Evolutionary conservation across 116 monocot genomes (phyloP).

Genomic region (Cymodocea nodosa): DNA sequence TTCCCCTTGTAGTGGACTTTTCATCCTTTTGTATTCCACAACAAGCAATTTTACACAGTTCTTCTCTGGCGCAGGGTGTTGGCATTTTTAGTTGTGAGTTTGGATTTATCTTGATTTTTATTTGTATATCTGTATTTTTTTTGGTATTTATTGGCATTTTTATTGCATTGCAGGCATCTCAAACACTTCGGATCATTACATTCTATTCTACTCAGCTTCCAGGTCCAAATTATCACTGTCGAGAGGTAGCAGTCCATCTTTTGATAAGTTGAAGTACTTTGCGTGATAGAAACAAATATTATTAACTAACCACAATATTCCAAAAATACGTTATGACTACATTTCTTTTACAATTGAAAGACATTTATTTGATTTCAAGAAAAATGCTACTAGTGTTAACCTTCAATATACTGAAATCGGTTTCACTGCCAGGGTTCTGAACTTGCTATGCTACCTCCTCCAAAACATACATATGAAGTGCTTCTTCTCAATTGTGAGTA

Average conservation of each 20-base stretch:
- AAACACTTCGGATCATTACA: conserved; percentile 65
- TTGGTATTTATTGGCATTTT: background rate
- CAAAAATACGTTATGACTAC: background rate
- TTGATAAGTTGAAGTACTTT: background rate
- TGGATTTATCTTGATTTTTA: background rate
- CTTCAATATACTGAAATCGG: background rate
- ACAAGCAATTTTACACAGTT: conserved; percentile 87
- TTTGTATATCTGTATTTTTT: background rate
- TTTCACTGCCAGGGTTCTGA: conserved; percentile 51
- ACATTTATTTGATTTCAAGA: background rate
- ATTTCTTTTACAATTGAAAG: too few relatives aligned
- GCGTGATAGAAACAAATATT: background rate
- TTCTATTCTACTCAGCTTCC: conserved; percentile 97
- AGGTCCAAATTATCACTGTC: conserved; percentile 96
- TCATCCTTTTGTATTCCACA: conserved; percentile 89
- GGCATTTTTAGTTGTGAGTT: conserved; percentile 68
- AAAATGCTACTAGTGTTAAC: background rate
- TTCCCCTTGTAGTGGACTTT: conserved; percentile 69
- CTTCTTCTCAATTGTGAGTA: conserved; percentile 73
- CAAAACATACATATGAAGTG: conserved; percentile 57
- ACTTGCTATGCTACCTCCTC: conserved; percentile 60
- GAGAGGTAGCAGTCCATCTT: conserved; percentile 38
- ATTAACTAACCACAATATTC: background rate
- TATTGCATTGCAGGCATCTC: conserved; percentile 49
- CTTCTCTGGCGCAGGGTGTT: conserved; percentile 80